These are phyloP conservation scores for Lactarius sanguifluus DNA, from an alignment of 768 basidiomycete genomes.

Conservation along the genomic window DNA sequence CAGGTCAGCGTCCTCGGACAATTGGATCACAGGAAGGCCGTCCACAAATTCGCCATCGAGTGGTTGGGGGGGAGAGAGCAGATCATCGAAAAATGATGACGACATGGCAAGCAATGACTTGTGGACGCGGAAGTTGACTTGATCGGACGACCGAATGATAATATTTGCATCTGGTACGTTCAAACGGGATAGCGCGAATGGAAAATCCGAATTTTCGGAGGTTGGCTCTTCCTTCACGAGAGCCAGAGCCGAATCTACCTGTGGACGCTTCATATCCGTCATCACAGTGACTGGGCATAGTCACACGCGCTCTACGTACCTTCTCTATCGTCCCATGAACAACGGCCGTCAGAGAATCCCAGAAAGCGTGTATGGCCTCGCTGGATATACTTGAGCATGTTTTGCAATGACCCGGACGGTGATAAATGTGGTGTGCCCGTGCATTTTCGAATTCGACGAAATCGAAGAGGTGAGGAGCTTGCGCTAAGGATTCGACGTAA, in stretches of 20 bases:
- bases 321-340: background rate
- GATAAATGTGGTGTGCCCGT: background rate
- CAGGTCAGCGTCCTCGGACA: slow-evolving; percentile 16
- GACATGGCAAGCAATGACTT: slow-evolving; percentile 33
- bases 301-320: background rate
- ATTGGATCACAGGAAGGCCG: slow-evolving; percentile 20
- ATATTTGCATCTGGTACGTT: slow-evolving; percentile 17
- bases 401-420: too few relatives aligned
- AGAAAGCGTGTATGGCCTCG: background rate
- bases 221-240: background rate
- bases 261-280: background rate
- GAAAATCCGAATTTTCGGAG: background rate
- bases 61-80: background rate
- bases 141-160: slow-evolving; percentile 35
- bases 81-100: background rate
- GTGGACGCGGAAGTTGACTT: slow-evolving; percentile 34
- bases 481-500: background rate
- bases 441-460: background rate
- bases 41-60: slow-evolving; percentile 3
- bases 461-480: background rate
- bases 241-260: background rate
- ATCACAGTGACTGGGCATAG: background rate
- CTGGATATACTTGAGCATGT: background rate
- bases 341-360: background rate
- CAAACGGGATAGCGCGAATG: background rate